Conservation (phyloP, 768 basidiomycete genomes). For the Tulasnella sp. region DNA sequence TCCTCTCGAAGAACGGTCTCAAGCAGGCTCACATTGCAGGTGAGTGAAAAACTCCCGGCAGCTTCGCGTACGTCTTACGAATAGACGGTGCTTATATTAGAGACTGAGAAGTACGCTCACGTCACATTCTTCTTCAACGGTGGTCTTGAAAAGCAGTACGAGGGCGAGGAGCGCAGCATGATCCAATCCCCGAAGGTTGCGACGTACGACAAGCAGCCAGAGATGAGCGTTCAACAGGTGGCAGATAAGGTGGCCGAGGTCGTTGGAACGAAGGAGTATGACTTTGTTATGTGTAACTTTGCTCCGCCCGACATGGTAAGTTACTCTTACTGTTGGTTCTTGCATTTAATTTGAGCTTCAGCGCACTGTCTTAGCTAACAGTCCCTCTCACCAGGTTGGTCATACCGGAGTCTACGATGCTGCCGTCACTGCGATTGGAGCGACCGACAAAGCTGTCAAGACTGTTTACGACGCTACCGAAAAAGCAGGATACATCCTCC, state of each 20-base stretch:
- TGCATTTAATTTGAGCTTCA: not conserved
- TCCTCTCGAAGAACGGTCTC: constrained; percentile 64
- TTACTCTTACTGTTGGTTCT: not conserved
- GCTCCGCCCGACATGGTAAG: constrained; percentile 91
- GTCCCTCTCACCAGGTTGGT: constrained; percentile 46
- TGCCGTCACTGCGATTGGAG: constrained; percentile 73
- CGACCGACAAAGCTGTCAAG: constrained; percentile 84
- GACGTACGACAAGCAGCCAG: constrained; percentile 84
- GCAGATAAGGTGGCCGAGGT: constrained; percentile 89
- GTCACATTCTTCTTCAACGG: constrained; percentile 99
- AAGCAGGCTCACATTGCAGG: constrained; percentile 86
- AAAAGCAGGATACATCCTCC: constrained; percentile 72
- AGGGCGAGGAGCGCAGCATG: constrained; percentile 72
- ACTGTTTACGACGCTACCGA: constrained; percentile 78
- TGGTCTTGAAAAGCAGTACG: constrained; percentile 86
- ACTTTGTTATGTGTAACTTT: constrained; percentile 97
- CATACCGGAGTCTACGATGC: constrained; percentile 90
- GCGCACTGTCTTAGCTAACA: not conserved
- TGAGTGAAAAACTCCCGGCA: constrained; percentile 21
- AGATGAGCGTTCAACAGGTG: constrained; percentile 81
- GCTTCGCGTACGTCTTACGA: not conserved
- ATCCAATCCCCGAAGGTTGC: constrained; percentile 88
- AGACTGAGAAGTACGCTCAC: constrained; percentile 97
- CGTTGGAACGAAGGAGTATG: constrained; percentile 52
- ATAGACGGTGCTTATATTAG: constrained; percentile 28